Conservation (phyloP, 2,329 filamentous ascomycete genomes). For the Neodidymelliopsis sp. region DNA sequence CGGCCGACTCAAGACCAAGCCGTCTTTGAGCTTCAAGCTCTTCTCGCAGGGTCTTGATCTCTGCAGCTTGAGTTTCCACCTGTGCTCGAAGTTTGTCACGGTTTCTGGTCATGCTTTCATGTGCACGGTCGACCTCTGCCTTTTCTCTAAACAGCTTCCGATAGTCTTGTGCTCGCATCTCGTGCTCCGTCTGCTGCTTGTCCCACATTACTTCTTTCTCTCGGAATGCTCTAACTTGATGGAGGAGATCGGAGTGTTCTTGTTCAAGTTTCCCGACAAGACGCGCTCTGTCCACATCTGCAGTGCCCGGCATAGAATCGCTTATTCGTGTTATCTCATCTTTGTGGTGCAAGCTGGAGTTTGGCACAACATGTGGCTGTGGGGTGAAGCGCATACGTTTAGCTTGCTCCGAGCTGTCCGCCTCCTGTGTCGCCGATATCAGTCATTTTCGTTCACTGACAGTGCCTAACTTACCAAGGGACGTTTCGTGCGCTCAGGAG, state of each 20-base stretch:
- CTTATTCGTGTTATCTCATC: slow-evolving; percentile 51
- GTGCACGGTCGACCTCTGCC: slow-evolving; percentile 22
- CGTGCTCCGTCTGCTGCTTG: slow-evolving; percentile 37
- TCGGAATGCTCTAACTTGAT: slow-evolving; percentile 19
- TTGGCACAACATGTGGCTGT: slow-evolving; percentile 25
- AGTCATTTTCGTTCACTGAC: neutral
- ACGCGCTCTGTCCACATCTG: slow-evolving; percentile 14
- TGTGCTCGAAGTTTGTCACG: slow-evolving; percentile 30
- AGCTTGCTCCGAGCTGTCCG: slow-evolving; percentile 34
- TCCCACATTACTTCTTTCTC: slow-evolving; percentile 30
- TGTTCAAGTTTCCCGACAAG: slow-evolving; percentile 21
- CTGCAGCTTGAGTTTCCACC: slow-evolving; percentile 21
- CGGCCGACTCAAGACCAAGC: slow-evolving; percentile 27
- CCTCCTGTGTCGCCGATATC: slow-evolving; percentile 23
- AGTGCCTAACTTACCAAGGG: slow-evolving; percentile 27
- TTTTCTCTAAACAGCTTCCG: slow-evolving; percentile 27
- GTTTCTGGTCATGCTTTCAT: slow-evolving; percentile 24
- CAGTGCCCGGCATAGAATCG: slow-evolving; percentile 50
- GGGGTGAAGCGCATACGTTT: slow-evolving; percentile 47
- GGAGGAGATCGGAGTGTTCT: slow-evolving; percentile 13
- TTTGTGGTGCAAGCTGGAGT: slow-evolving; percentile 15
- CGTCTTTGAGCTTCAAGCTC: slow-evolving; percentile 31
- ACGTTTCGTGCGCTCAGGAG: slow-evolving; percentile 36
- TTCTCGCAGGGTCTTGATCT: slow-evolving; percentile 19
- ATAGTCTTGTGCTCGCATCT: slow-evolving; percentile 32